Base-by-base conservation (phyloP, 345 rosid species). In the Eucalyptus sp. region DNA sequence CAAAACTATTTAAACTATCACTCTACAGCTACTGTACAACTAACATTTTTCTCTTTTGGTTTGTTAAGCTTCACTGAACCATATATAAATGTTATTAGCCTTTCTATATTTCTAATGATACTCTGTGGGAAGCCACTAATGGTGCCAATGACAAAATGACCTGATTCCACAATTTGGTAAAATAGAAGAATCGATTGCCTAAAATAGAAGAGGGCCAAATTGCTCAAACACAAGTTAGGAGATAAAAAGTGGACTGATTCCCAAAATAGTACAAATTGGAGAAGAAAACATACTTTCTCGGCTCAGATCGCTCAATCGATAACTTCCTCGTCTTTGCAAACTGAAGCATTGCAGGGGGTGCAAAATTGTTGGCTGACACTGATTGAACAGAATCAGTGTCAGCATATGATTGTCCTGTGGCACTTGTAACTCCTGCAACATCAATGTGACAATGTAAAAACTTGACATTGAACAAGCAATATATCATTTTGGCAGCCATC, bases 301-400 rank as follows among this genome's bases (percentile, higher is more conserved):
- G 92, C 56, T 98, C 99, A 68, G 99, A 92, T 80, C 96, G 96
- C 91, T 98, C 99, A 79, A 94, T 89, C 6, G 99, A 96, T 91
- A 98, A 92, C 92, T 97, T 98, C 93, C 99, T 96, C 16, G 99
- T 94, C 93, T 96, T 98, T 56, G 99, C 97, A 89, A 98, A 98
- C 87, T 96, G 99, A 89, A 98, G 91, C 95, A 96, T 91, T 41
- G 98, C 91, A 90, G 97, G 92, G 81, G 94, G 92, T 15, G 92
- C 93, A 92, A 94, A 93, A 91, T 91, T 95, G 90, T 91, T 95
- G 89, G 95, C 97, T 90, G 96, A 91, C 87, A 89, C 90, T 48
- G 97, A 91, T 86, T 96, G 99, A 88, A 93, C 91, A 89, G 91
- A 92, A 86, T 96, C 99, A 89, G 94, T 92, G 92, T 98, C 98